Conservation (phyloP, 306 rosid genomes). For the Erythrophleum fordii region DNA sequence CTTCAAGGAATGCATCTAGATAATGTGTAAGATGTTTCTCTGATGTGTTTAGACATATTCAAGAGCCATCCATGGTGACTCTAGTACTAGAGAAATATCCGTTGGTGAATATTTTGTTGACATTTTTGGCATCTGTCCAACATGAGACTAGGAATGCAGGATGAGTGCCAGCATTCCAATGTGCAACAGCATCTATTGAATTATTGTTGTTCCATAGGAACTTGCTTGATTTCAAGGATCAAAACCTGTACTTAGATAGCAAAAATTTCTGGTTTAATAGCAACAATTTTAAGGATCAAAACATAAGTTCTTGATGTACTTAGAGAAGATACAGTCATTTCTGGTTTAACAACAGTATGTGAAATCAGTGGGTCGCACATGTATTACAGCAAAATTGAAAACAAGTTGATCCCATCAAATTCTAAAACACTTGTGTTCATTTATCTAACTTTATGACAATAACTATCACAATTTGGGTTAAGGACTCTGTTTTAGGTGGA, state of each 20-base stretch:
- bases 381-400: background rate
- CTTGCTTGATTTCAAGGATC: background rate
- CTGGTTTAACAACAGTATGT: background rate
- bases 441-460: background rate
- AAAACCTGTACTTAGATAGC: too few species aligned
- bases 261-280: too few species aligned
- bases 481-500: too few species aligned
- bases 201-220: background rate
- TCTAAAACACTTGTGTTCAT: background rate
- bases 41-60: constrained; percentile 13
- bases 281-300: too few species aligned
- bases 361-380: background rate
- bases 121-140: background rate
- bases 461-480: too few species aligned
- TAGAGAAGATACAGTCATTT: too few species aligned
- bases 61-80: constrained; percentile 16
- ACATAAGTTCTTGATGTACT: too few species aligned
- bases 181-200: too few species aligned
- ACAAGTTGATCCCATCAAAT: too few species aligned
- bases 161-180: constrained; percentile 16
- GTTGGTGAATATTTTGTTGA: constrained; percentile 2
- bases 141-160: background rate
- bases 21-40: constrained; percentile 19
- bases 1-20: constrained; percentile 11
- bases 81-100: constrained; percentile 5